These are phyloP conservation scores for Aspergillus japonicus DNA, from an alignment of 2,329 filamentous ascomycete species.

Conservation along the genomic window DNA sequence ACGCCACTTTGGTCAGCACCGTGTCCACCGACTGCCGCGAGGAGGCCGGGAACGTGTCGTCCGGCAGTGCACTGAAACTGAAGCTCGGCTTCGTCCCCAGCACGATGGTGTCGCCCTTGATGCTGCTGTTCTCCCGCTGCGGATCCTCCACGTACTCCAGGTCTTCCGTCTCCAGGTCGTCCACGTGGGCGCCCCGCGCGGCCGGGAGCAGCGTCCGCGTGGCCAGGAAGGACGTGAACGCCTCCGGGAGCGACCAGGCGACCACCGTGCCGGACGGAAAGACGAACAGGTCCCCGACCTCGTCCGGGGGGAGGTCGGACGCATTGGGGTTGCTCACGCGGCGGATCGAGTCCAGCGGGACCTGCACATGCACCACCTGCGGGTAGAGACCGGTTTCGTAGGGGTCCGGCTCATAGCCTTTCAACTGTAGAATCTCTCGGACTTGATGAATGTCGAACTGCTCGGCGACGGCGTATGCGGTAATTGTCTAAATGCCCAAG, in stretches of 20 bases:
- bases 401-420: slow-evolving; percentile 64
- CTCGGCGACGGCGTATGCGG: slow-evolving; percentile 67
- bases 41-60: too few species aligned
- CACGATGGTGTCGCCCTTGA: slow-evolving; percentile 85
- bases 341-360: slow-evolving; percentile 48
- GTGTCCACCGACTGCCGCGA: slow-evolving; percentile 50
- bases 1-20: slow-evolving; percentile 90
- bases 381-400: slow-evolving; percentile 61
- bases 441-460: slow-evolving; percentile 61
- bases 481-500: slow-evolving; percentile 47
- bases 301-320: slow-evolving; percentile 41
- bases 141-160: slow-evolving; percentile 81
- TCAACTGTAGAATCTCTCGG: slow-evolving; percentile 56
- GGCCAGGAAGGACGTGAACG: slow-evolving; percentile 67
- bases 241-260: slow-evolving; percentile 80
- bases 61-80: slow-evolving; percentile 17
- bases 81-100: slow-evolving; percentile 67
- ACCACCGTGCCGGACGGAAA: slow-evolving; percentile 94
- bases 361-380: slow-evolving; percentile 63
- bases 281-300: slow-evolving; percentile 83
- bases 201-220: slow-evolving; percentile 72
- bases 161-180: slow-evolving; percentile 79
- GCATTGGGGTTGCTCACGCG: slow-evolving; percentile 44
- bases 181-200: slow-evolving; percentile 70
- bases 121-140: slow-evolving; percentile 68